Evolutionary conservation across 2,329 filamentous ascomycete species (phyloP), one percentile per base, ranked within the genome.

Genomic region (Esteya vermicola): DNA sequence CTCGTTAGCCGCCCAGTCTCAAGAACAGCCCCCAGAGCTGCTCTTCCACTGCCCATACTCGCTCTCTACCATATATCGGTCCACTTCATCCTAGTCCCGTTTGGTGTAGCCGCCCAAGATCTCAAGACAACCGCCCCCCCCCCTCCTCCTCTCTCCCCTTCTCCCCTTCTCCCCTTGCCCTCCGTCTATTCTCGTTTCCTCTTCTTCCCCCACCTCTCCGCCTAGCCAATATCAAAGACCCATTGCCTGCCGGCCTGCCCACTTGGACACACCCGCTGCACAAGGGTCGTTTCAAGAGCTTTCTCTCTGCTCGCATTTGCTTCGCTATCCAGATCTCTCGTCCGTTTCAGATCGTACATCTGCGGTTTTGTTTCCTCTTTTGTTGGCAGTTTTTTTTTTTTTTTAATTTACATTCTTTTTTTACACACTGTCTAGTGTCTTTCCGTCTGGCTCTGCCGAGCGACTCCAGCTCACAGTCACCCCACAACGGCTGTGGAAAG

Each of bases 201-300:
- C n/a, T n/a, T n/a, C n/a, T n/a, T n/a, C 9, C 36, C 14, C 67
- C 65, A 57, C 63, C 63, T 62, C 64, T 63, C 51, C 49, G 47
- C 49, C 51, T 54, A 63, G 60, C 69, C 69, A 73, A 71, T 72
- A 62, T 66, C 60, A 58, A 58, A 54, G 54, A 57, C 57, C 58
- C 55, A 49, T 62, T 55, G 47, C 46, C 51, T 46, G 48, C 50
- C 55, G 50, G 57, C 59, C 57, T 54, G 55, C 51, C 53, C 51
- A 49, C 64, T 65, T 56, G 62, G 66, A 72, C 31, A 38, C 36
- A 38, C 27, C 9, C 36, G 66, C 72, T 57, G 72, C 68, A 63
- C 56, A 46, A 56, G 54, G 54, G 51, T 48, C 53, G 68, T 74
- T 73, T 73, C 68, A 72, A 60, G 56, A 54, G 56, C 52, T 47